Evolutionary conservation across 2,329 filamentous ascomycete species (phyloP), one percentile per base, ranked within the genome.

Genomic region (Paraphaeosphaeria sporulosa): DNA sequence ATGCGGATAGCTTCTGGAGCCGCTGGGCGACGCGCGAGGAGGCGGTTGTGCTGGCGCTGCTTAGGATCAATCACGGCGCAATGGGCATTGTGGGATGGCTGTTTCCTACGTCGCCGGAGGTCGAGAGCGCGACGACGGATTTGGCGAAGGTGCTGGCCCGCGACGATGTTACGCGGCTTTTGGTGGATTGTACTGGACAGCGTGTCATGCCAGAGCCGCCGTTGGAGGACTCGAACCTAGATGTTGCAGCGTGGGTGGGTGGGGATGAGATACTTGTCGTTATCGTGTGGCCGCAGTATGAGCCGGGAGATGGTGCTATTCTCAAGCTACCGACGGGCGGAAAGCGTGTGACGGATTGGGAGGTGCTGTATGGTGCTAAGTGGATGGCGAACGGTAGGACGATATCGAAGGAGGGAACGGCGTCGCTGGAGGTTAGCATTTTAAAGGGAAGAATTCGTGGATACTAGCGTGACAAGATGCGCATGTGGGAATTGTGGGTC

Each of bases 71-170:
- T 61, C 82, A 85, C 62, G 78, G 80, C 48, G 83, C 81, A 0
- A 85, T 82, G 64, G 83, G 80, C 0, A 75, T 85, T 42, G 79
- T 83, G 34, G 78, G 76, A 64, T 86, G 84, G 84, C 69, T 75
- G 17, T 85, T 80, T 62, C 83, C 83, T 0, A 79, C 80, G 4
- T 72, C 64, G 13, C 44, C 60, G 1, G 77, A 76, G 36, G 66
- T 80, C 21, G 70, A 63, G 42, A 64, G 61, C 32, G 72, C 72
- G 30, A 84, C 74, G 49, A 73, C 72, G 9, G 47, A 58, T 13
- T 63, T 86, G 57, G 81, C 80, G 12, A 76, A 69, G 19, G 72
- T 82, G 0, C 67, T 84, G 9, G 77, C 78, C 15, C 64, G 43
- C 2, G 30, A 65, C 0, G 64, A 71, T 7, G 73, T 80, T 0